Base-by-base conservation (phyloP, 495 filamentous ascomycete species). In the Coniosporium apollinis region DNA sequence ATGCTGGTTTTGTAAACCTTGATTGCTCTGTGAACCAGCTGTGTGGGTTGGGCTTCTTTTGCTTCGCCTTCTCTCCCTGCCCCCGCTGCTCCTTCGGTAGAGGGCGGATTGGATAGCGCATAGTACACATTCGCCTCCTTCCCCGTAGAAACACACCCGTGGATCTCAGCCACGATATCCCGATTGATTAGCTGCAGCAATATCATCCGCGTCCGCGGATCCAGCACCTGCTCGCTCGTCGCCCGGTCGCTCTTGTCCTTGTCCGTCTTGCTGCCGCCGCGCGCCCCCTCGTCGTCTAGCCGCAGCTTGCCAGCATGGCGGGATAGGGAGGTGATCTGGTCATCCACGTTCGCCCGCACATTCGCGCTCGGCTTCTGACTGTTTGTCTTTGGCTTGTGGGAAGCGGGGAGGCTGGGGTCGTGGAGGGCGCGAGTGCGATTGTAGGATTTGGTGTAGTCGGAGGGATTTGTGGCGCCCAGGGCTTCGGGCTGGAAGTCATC, bases 1-100 rank as follows among this genome's bases (percentile, higher is more conserved):
- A 94, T 94, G 28, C 76, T 78, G 0, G 91, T 97, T 64, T 96
- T 96, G 69, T 96, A 97, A 16, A 97, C 79, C 56, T 97, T 97
- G 61, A 97, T 83, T 10, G 89, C 89, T 33, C 82, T 74, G 42
- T 82, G 73, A n/a, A n/a, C n/a, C 3, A 65, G 37, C 0, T 64
- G 55, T 19, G 60, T 46, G 6, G 62, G 46, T 11, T 60, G 51
- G 5, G 51, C 46, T 33, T 56, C 58, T 33, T 56, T 55, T 6
- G 57, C 58, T 13, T 37, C 33, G 6, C 58, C 54, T 0, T 62
- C 56, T 24, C 3, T 66, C 56, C 1, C n/a, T n/a, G n/a, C n/a
- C n/a, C n/a, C n/a, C n/a, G n/a, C n/a, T n/a, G n/a, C 31, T 13
- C n/a, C 35, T 7, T 42, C 18, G 10, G 10, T 5, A 6, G 37